Conservation (phyloP, 2,329 filamentous ascomycete species). For the Calonectria pauciramosa region DNA sequence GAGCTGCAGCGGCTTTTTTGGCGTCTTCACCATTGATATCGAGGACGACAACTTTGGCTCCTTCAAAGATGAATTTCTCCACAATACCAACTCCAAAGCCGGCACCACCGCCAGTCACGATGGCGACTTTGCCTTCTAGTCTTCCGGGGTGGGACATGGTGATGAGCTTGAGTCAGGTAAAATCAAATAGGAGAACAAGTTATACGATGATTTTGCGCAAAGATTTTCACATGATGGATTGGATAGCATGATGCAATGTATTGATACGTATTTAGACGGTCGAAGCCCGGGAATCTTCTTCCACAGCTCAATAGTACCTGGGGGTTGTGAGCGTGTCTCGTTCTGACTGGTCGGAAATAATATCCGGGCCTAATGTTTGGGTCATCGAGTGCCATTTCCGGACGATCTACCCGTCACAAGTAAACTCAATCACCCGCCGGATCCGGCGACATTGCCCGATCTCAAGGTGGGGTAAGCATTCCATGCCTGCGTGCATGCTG, state of each 20-base stretch:
- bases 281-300: background rate
- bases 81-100: constrained; percentile 15
- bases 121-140: constrained; percentile 16
- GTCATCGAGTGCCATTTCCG: background rate
- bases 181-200: background rate
- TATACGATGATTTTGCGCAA: background rate
- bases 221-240: background rate
- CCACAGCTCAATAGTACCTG: background rate
- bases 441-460: background rate
- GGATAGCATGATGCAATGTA: background rate
- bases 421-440: background rate
- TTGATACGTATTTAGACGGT: background rate
- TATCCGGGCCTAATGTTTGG: background rate
- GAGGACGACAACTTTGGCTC: constrained; percentile 13
- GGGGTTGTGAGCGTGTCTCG: background rate
- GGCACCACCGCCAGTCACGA: constrained; percentile 13
- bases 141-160: constrained; percentile 3
- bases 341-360: background rate
- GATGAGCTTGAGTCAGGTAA: background rate
- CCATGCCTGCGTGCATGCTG: background rate
- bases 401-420: background rate
- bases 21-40: constrained; percentile 7
- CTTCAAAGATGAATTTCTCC: constrained; percentile 3
- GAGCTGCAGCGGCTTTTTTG: background rate
- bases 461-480: background rate